phyloP scores from a whole-genome alignment of 805 yeast species.

The Zygosaccharomyces siamensis region DNA sequence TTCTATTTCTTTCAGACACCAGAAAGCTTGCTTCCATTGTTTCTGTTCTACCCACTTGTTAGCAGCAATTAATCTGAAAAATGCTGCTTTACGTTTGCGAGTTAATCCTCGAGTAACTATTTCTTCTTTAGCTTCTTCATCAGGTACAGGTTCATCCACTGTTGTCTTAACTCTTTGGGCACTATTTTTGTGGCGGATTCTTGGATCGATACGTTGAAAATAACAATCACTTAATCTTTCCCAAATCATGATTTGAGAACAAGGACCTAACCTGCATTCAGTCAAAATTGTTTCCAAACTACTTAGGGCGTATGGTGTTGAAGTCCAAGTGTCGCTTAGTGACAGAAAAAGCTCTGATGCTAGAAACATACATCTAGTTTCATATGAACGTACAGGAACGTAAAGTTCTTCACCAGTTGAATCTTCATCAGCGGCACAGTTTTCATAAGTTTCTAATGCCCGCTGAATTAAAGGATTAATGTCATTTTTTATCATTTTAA shows the following conservation, averaged over 20 bases:
- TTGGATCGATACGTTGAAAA: conserved; percentile 38
- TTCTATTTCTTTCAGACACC: conserved; percentile 32
- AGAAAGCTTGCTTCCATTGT: conserved; percentile 31
- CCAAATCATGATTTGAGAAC: conserved; percentile 48
- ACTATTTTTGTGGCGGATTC: conserved; percentile 29
- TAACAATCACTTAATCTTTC: conserved; percentile 54
- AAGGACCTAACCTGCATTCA: conserved; percentile 42
- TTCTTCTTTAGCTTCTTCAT: conserved; percentile 32
- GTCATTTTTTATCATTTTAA: conserved; percentile 41
- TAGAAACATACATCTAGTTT: conserved; percentile 60
- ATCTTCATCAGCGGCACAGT: conserved; percentile 44
- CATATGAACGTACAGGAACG: conserved; percentile 45
- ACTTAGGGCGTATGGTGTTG: conserved; percentile 41
- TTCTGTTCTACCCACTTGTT: conserved; percentile 55
- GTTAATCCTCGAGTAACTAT: conserved; percentile 49
- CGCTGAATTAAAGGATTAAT: conserved; percentile 39
- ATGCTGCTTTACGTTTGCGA: conserved; percentile 64
- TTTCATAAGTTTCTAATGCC: conserved; percentile 34
- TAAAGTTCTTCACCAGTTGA: conserved; percentile 44
- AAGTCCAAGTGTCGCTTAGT: conserved; percentile 40
- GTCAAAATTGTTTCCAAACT: conserved; percentile 44
- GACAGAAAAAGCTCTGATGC: conserved; percentile 63
- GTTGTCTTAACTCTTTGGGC: conserved; percentile 5
- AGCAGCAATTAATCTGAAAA: conserved; percentile 74
- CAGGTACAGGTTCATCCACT: conserved; percentile 7